Base-by-base conservation (phyloP, 2,329 filamentous ascomycete species). In the Didymellaceae sp. region DNA sequence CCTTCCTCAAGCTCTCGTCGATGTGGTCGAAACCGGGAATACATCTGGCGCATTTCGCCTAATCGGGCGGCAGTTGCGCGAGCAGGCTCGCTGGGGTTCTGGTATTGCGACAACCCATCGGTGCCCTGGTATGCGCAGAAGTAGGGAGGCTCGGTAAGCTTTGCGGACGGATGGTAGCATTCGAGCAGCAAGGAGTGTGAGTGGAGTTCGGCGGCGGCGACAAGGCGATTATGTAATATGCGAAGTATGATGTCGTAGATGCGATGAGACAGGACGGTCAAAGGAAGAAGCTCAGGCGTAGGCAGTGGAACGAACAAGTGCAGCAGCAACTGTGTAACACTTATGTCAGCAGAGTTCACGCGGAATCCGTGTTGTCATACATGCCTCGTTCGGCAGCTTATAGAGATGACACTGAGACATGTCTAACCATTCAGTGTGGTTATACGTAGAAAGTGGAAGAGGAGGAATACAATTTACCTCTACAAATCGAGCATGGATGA, bases 131-230 rank as follows among this genome's bases (percentile, higher is more conserved):
- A 87, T 34, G 84, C 78, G 72, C 89, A 92, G 66, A 82, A 81
- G 10, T 91, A 79, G 45, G 85, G 86, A 0, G 89, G 87, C 16
- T 88, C 86, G 5, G 82, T 86, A 40, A 88, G 77, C 70, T 86
- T 87, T 18, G 82, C 85, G 55, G 80, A 84, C 0, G 89, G 90
- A 57, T 88, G 89, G 65, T 88, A 92, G 69, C 88, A 90, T 74
- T 93, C 89, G 32, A 95, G 82, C 28, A 92, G 83, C 30, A 94
- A 74, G 45, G 86, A 82, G 64, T 90, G 83, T 28, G 84, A 81
- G 28, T 80, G 74, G 6, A 87, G 73, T 3, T 81, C 74, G 4
- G 84, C 80, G 16, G 84, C 83, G 16, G 80, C 70, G 37, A 86
- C 73, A 2, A 91, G 77, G 25, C 88, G 85, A 39, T 81, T 79